Base-by-base conservation (phyloP, 2,329 filamentous ascomycete species). In the Talaromyces pinophilus region DNA sequence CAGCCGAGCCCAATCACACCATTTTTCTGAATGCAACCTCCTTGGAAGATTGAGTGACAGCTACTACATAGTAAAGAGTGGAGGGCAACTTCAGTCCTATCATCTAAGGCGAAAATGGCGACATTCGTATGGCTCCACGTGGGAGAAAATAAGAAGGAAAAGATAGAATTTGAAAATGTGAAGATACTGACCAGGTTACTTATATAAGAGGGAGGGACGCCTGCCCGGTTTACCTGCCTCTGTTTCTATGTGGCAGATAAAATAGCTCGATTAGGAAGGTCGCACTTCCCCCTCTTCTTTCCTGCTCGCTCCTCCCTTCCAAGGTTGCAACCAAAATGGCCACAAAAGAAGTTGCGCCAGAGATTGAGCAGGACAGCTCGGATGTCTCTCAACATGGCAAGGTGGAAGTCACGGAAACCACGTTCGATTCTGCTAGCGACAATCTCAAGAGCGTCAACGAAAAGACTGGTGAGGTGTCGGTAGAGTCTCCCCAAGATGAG, bases 401-500 rank as follows among this genome's bases (percentile, higher is more conserved):
- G 17, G 11, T 10, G 1, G 10, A 35, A 25, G 30, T 38, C 30
- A 38, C 52, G 5, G 19, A 42, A 30, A 13, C 22, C 19, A 15
- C 25, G 2, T 6, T n/a, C 7, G 35, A 46, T n/a, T 30, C 57
- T 60, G 22, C 40, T 22, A 57, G 33, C 13, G 57, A 60, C 40
- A 44, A 28, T 10, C 38, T 60, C 57, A 46, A 44, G 11, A 60
- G 40, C 19, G 15, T 46, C 15, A 46, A 60, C 22, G 62, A 63
- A 54, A 63, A 63, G 62, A 63, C 62, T 3, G 54, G 54, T 13
- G 62, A 50, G 5, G 28, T 50, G 10, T 59, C 54, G 19, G 40
- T 64, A 7, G 62, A 59, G 33, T 64, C 40, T 0, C 40, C 62
- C 15, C 30, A 60, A 66, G 19, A 61, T 40, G 60, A 64, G 11